A percentile compares a stretch with the other conserved stretches of the same genome.
Evolutionary conservation across 768 basidiomycete species (phyloP).

Genomic region (Lanmaoa rubissima): DNA sequence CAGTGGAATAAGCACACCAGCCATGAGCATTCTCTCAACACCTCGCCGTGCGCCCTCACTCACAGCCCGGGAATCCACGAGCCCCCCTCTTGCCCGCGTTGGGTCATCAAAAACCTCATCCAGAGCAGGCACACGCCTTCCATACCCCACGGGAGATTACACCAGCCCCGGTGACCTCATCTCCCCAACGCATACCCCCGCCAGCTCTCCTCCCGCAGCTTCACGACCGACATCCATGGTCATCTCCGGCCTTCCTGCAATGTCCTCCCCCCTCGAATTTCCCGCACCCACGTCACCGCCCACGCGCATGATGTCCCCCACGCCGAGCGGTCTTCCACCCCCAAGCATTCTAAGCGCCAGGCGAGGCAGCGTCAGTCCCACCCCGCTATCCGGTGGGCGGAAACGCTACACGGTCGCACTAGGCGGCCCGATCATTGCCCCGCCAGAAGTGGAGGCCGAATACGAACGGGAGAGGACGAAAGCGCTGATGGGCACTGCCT

Average conservation of each 20-base stretch:
- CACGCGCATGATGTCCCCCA: constrained; percentile 21
- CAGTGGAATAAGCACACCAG: constrained; percentile 14
- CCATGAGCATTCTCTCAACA: constrained; percentile 21
- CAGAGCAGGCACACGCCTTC: constrained; percentile 48
- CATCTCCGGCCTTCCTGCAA: constrained; percentile 45
- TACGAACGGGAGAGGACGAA: constrained; percentile 28
- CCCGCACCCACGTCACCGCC: constrained; percentile 24
- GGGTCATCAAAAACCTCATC: constrained; percentile 33
- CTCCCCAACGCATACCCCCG: constrained; percentile 34
- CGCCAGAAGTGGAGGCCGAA: constrained; percentile 28
- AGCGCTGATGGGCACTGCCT: constrained; percentile 39
- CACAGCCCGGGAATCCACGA: constrained; percentile 62
- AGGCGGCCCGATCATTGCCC: constrained; percentile 62
- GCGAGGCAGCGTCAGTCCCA: constrained; percentile 61
- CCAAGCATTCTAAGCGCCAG: constrained; percentile 41
- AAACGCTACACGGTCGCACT: constrained; percentile 88
- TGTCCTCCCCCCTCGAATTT: constrained; percentile 25
- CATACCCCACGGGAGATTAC: constrained; percentile 85
- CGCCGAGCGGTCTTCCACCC: constrained; percentile 38
- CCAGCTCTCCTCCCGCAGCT: constrained; percentile 45
- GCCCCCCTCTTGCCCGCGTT: constrained; percentile 55
- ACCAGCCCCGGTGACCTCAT: constrained; percentile 56
- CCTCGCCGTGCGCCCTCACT: constrained; percentile 33
- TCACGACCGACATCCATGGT: constrained; percentile 42
- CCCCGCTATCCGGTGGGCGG: constrained; percentile 51